Base-by-base conservation (phyloP, 306 rosid genomes). In the Sphenostylis stenocarpa region DNA sequence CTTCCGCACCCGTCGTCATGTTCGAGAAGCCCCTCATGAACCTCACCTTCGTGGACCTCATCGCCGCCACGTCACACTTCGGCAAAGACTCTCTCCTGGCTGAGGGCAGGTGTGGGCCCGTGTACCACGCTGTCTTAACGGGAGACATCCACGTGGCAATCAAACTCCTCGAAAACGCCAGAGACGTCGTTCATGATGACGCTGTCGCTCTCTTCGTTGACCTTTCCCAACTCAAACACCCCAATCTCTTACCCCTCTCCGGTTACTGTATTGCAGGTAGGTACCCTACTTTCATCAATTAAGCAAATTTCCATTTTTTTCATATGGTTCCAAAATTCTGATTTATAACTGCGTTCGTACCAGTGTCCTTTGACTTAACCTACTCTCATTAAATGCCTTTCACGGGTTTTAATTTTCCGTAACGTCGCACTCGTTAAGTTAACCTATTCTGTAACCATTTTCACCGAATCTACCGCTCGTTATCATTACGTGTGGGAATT, bases 241-340 rank as follows among this genome's bases (percentile, higher is more conserved):
- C 99, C 31, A 95, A 95, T 61, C 78, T 95, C 9, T 53, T 95
- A 51, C 89, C 99, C 41, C 90, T 91, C 83, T 92, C 96, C 23
- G 99, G 99, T 82, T 95, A 89, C 77, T 95, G 99, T 83, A 91
- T 95, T 61, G 98, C 97, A 87, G 99, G 99, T 95, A 38, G 13
- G 13, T 2, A 82, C 73, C 7, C 21, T 48, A 33, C 34, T 2
- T 43, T 19, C 15, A 45, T 28, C 19, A 63, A 38, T 38, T 9
- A 9, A 8, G 12, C 43, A 10, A 38, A 8, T 8, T 8, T 9
- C 9, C 9, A 38, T 3, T 28, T 34, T 2, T 7, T 39, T 67
- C 77, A n/a, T 48, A 53, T 69, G 39, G 6, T 62, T 79, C 55
- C 72, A 57, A 73, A 71, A 1, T 73, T 68, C 24, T 73, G 51